A percentile compares a stretch with the other conserved stretches of the same genome.
These are phyloP conservation scores for Chlamydomonas sphaeroides DNA, from an alignment of 139 green algal genomes.

Conservation along the genomic window DNA sequence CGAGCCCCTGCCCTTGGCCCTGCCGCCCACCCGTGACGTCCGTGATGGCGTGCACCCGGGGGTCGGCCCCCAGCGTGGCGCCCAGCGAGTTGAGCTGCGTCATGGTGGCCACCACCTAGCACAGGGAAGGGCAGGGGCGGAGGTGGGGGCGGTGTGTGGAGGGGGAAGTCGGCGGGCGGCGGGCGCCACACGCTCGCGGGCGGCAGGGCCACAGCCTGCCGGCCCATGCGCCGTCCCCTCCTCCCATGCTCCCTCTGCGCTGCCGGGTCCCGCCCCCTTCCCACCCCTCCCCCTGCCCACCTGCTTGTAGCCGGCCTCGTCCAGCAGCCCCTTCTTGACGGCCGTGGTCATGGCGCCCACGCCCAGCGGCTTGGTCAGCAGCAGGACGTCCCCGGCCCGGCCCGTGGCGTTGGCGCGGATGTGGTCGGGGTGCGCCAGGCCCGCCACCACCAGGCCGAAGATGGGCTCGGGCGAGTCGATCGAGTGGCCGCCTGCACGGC, in stretches of 20 bases:
- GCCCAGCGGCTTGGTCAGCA: conserved; percentile 61
- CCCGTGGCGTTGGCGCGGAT: conserved; percentile 44
- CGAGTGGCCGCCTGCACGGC: conserved; percentile 54
- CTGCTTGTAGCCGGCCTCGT: conserved; percentile 38
- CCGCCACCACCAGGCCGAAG: conserved; percentile 53
- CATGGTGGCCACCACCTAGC: conserved; percentile 46
- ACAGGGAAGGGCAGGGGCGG: neutral
- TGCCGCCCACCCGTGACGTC: conserved; percentile 45
- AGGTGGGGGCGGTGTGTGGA: neutral
- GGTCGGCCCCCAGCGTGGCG: neutral
- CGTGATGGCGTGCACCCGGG: conserved; percentile 52
- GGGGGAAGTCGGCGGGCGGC: neutral
- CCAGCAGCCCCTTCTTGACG: conserved; percentile 55
- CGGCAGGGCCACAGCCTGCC: too few species aligned
- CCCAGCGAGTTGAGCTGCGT: conserved; percentile 54
- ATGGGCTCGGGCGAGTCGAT: conserved; percentile 56
- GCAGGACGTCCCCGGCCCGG: conserved; percentile 37
- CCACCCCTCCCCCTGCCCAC: neutral
- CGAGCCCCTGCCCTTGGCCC: too few species aligned
- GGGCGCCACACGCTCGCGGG: too few species aligned
- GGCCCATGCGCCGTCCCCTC: too few species aligned
- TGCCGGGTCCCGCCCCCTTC: neutral
- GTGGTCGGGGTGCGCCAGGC: conserved; percentile 34
- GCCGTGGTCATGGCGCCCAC: conserved; percentile 54
- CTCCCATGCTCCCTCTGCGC: too few species aligned